Base-by-base conservation (phyloP, 208 protist species). In the Blechomonas ayalai region DNA sequence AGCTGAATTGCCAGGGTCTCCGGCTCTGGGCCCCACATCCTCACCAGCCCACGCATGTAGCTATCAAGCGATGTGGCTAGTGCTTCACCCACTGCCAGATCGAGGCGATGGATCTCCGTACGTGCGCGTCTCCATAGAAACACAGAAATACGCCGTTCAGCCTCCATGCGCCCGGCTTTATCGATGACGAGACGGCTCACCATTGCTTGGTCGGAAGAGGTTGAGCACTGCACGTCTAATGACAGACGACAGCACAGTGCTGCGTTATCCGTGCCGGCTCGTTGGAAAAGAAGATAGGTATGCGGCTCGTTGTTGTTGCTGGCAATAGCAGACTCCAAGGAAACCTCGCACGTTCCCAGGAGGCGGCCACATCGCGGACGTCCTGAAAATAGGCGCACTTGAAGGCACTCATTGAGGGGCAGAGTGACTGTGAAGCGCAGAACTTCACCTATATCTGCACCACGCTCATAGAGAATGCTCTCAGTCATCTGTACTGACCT, bases 21-120 rank as follows among this genome's bases (percentile, higher is more conserved):
- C 27, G 51, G 24, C 19, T 4, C n/a, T 26, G 44, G 33, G 9
- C 37, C 48, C 10, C 53, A 23, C n/a, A 9, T 51, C 12, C 39
- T 55, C 19, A 48, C 43, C 34, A 41, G 59, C 25, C 38, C 31
- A 19, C 42, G 12, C 19, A 49, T n/a, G n/a, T n/a, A 2, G n/a
- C 53, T n/a, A 7, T 16, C 1, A 5, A 9, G 2, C 7, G 52
- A 67, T 16, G 59, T 7, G 23, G 26, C 43, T 16, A 64, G 48
- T n/a, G n/a, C n/a, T n/a, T n/a, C n/a, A n/a, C n/a, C n/a, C n/a
- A n/a, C n/a, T n/a, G n/a, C n/a, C 1, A 64, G 46, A 27, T 74
- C 66, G 15, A 67, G 31, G 24, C 35, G 52, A 22, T 74, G 66
- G n/a, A 68, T n/a, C 34, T 9, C 12, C 3, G 41, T 1, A 19